These are phyloP conservation scores for Terana coerulea DNA, from an alignment of 768 basidiomycete species.

Conservation along the genomic window DNA sequence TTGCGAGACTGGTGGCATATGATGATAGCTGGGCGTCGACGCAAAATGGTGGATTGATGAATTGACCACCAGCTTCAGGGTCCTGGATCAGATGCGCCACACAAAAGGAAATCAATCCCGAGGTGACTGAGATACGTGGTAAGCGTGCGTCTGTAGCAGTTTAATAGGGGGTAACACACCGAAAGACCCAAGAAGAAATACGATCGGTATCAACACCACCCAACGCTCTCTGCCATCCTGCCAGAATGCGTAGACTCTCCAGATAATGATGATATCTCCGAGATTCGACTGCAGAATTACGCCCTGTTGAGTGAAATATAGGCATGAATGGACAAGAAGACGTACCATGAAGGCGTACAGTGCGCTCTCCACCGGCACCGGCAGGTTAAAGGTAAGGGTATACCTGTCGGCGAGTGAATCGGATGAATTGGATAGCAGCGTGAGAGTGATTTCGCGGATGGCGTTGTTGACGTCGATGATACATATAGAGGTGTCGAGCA, in stretches of 20 bases:
- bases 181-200: constrained; percentile 14
- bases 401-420: constrained; percentile 9
- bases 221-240: constrained; percentile 10
- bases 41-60: constrained; percentile 18
- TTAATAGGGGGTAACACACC: constrained; percentile 12
- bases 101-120: constrained; percentile 19
- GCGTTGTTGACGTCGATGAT: constrained; percentile 18
- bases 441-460: constrained; percentile 14
- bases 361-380: constrained; percentile 12
- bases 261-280: constrained; percentile 21
- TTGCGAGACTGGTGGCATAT: constrained; percentile 16
- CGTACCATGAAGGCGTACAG: constrained; percentile 20
- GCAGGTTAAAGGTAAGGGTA: constrained; percentile 1
- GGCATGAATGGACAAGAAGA: neutral
- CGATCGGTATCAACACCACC: constrained; percentile 12
- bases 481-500: constrained; percentile 14
- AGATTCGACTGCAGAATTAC: constrained; percentile 13
- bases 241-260: constrained; percentile 18
- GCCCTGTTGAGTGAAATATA: neutral
- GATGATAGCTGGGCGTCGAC: constrained; percentile 17
- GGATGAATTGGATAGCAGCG: neutral
- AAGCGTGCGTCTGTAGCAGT: neutral
- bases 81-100: constrained; percentile 5
- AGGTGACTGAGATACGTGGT: constrained; percentile 9
- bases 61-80: constrained; percentile 12